These are phyloP conservation scores for Fusarium sp. DNA, from an alignment of 2,329 filamentous ascomycete species.

Conservation along the genomic window DNA sequence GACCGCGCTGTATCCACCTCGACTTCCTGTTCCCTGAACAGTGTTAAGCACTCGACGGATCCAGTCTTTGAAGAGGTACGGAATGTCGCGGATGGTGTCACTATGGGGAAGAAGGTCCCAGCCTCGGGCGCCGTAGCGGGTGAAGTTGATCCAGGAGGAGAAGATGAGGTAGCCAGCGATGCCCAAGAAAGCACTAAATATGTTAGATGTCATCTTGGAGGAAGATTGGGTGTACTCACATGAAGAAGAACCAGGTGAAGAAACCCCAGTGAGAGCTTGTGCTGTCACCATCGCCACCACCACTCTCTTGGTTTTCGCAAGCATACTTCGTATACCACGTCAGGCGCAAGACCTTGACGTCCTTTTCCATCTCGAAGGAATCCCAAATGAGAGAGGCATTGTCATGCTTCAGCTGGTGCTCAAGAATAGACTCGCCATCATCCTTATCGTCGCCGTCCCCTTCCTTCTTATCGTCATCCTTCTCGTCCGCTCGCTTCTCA, in stretches of 20 bases:
- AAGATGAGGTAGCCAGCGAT: slow-evolving; percentile 95
- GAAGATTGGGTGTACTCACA: slow-evolving; percentile 71
- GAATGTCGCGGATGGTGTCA: slow-evolving; percentile 91
- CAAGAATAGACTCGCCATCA: slow-evolving; percentile 58
- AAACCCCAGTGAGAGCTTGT: slow-evolving; percentile 83
- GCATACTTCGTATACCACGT: slow-evolving; percentile 91
- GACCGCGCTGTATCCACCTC: slow-evolving; percentile 95
- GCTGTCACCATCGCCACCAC: slow-evolving; percentile 58
- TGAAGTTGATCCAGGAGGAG: slow-evolving; percentile 99
- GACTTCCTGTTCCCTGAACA: slow-evolving; percentile 83
- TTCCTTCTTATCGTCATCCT: slow-evolving; percentile 55
- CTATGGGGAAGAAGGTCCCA: slow-evolving; percentile 96
- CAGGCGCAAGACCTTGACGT: slow-evolving; percentile 75
- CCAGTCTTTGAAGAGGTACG: slow-evolving; percentile 94
- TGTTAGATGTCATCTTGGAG: slow-evolving; percentile 33
- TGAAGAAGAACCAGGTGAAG: slow-evolving; percentile 96
- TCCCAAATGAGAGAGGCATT: slow-evolving; percentile 79
- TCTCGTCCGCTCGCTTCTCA: slow-evolving; percentile 52
- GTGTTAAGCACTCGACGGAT: slow-evolving; percentile 82
- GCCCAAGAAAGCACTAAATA: slow-evolving; percentile 82
- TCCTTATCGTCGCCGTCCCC: slow-evolving; percentile 55
- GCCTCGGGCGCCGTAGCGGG: slow-evolving; percentile 91
- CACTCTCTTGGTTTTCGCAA: slow-evolving; percentile 71
- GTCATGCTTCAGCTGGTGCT: slow-evolving; percentile 67
- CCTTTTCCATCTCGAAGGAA: slow-evolving; percentile 74